Base-by-base conservation (phyloP, 2,329 filamentous ascomycete genomes). In the Penicillium sp. region DNA sequence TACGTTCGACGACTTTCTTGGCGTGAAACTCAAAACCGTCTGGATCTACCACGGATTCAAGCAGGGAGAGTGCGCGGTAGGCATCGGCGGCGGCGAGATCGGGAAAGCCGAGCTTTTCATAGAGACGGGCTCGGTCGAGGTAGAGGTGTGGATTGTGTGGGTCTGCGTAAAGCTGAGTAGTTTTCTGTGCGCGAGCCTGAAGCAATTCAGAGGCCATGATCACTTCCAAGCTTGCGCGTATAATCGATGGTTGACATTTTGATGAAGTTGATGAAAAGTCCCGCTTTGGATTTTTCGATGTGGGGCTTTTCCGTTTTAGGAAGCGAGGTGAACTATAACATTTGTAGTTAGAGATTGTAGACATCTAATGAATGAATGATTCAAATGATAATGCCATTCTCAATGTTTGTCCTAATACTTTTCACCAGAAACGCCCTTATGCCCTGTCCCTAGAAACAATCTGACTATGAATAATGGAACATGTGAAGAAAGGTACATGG, bases 61-160 rank as follows among this genome's bases (percentile, higher is more conserved):
- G 81, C 41, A 98, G 75, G 3, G 95, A 80, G n/a, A 97, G 78
- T 1, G 91, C 90, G 47, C 87, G 86, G 67, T 97, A 97, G 4
- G 89, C 89, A 75, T 96, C 91, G 29, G 89, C 89, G 9, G 86
- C 85, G 4, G 90, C 90, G 33, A 98, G 81, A 68, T 98, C 93
- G 0, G 89, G 89, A 68, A 95, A 97, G 32, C 83, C 88, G 41
- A 96, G 78, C 40, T 82, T 75, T 13, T 83, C 80, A 68, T 96
- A 83, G 37, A 87, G 75, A 29, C 80, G 73, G 23, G 89, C 89
- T 28, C 91, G 82, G 25, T 67, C 59, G 10, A 76, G 63, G 51
- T 74, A 67, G 4, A 65, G 58, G 31, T 67, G 60, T 6, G 71
- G 70, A 47, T 74, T 73, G 57, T 75, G 72, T 1, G 71, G 69